Conservation (phyloP, 1,284 basidiomycete genomes). For the Calocybe gambosa region DNA sequence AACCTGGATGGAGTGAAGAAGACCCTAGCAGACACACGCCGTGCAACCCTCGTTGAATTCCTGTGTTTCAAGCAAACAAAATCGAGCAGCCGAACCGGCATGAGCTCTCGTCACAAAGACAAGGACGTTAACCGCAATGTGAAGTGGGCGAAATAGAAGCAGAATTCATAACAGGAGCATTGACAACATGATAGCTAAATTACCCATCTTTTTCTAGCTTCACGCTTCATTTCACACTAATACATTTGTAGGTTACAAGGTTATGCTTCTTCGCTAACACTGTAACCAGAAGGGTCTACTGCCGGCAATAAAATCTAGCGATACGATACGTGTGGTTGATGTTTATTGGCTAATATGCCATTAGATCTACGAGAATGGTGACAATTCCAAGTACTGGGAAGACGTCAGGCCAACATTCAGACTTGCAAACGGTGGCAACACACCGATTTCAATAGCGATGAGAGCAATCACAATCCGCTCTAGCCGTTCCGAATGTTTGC, state of each 20-base stretch:
- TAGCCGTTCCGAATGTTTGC: constrained; percentile 86
- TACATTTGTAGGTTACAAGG: background rate
- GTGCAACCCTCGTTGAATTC: constrained; percentile 92
- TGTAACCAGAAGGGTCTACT: background rate
- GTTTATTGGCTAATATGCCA: constrained; percentile 25
- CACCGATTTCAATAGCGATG: constrained; percentile 85
- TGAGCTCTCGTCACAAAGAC: constrained; percentile 12
- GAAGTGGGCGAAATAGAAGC: constrained; percentile 12
- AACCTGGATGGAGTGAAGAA: constrained; percentile 90
- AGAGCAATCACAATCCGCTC: constrained; percentile 93
- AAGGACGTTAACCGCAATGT: constrained; percentile 14
- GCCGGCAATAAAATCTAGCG: background rate
- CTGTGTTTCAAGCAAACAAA: constrained; percentile 80
- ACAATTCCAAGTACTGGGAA: constrained; percentile 36
- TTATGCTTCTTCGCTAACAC: background rate
- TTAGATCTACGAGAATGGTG: constrained; percentile 40
- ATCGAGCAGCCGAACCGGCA: constrained; percentile 17
- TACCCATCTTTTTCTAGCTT: background rate
- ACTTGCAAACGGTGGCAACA: constrained; percentile 16
- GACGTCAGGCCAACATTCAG: background rate
- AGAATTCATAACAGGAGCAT: too few species aligned
- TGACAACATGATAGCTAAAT: constrained; percentile 1
- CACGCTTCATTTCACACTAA: background rate
- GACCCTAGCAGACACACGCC: constrained; percentile 80
- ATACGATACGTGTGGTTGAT: background rate